These are phyloP conservation scores for Phytophthora kernoviae DNA, from an alignment of 352 stramenopile species.

Conservation along the genomic window DNA sequence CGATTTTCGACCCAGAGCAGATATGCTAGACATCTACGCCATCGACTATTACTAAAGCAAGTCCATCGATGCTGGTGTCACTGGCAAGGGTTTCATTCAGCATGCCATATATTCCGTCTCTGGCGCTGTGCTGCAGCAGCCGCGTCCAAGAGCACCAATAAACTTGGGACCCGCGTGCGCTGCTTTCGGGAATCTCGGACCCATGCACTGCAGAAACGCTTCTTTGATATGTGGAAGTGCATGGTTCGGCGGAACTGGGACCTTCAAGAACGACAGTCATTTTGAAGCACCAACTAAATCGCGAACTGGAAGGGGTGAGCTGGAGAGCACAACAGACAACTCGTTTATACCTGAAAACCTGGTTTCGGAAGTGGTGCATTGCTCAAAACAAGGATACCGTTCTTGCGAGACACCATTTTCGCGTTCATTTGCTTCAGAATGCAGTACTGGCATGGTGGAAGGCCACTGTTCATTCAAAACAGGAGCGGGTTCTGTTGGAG, in stretches of 20 bases:
- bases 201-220: constrained; percentile 1
- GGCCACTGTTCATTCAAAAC: constrained; percentile 48
- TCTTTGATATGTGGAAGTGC: constrained; percentile 18
- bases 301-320: constrained; percentile 19
- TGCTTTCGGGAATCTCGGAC: constrained; percentile 21
- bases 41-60: constrained; percentile 7
- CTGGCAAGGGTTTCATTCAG: constrained; percentile 35
- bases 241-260: constrained; percentile 11
- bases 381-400: constrained; percentile 6
- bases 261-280: constrained; percentile 26
- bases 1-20: constrained; percentile 1
- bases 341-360: constrained; percentile 12
- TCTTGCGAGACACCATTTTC: constrained; percentile 20
- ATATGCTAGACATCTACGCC: constrained; percentile 10
- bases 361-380: constrained; percentile 24
- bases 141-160: constrained; percentile 15
- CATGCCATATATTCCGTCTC: constrained; percentile 19
- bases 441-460: constrained; percentile 46
- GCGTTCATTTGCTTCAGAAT: constrained; percentile 20
- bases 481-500: constrained; percentile 51
- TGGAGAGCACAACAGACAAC: constrained; percentile 7
- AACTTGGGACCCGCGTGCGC: constrained; percentile 40
- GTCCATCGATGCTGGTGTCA: constrained; percentile 18
- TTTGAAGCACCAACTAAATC: constrained; percentile 24
- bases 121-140: constrained; percentile 23